Base-by-base conservation (phyloP, 768 basidiomycete genomes). In the Sutorius australiensis region DNA sequence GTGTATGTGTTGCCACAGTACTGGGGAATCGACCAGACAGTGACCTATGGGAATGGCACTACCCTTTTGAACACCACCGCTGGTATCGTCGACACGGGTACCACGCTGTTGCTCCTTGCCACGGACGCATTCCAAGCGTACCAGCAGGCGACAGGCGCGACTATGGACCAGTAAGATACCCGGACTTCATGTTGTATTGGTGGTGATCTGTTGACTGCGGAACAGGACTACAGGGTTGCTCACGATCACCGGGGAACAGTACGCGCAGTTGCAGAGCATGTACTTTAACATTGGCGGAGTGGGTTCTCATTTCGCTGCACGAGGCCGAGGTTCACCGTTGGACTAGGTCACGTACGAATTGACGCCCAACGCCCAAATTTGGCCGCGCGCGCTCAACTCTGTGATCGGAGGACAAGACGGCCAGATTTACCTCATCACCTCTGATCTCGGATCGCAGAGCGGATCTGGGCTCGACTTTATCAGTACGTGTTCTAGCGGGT, bases 391-490 rank as follows among this genome's bases (percentile, higher is more conserved):
- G 3, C 71, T 81, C 55, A 87, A 88, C 70, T 66, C 71, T 14
- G 67, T 69, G 32, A 75, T 89, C 13, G 83, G 83, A 51, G 87
- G 87, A 42, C 64, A 69, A 27, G 56, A 69, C 5, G 60, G 64
- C 59, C 66, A 67, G 50, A 84, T 86, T 57, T 86, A 84, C 58
- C 72, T 84, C 55, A 73, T 84, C 60, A 70, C 75, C n/a, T 73
- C 73, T 17, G 80, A 84, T 60, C 61, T 84, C 37, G 82, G 83
- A 32, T 65, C 62, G 48, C 56, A 58, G 47, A 78, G 73, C 48
- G 83, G 83, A 2, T 67, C 73, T 36, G 84, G 84, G 44, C 75
- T 87, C 14, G 83, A 86, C 68, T 86, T 86, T 63, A 80, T 86
- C 67, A 77, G 79, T 82, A 57, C 16, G 76, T 72, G 17, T 4